These are phyloP conservation scores for Aspergillus caelatus DNA, from an alignment of 2,329 filamentous ascomycete genomes.

Conservation along the genomic window DNA sequence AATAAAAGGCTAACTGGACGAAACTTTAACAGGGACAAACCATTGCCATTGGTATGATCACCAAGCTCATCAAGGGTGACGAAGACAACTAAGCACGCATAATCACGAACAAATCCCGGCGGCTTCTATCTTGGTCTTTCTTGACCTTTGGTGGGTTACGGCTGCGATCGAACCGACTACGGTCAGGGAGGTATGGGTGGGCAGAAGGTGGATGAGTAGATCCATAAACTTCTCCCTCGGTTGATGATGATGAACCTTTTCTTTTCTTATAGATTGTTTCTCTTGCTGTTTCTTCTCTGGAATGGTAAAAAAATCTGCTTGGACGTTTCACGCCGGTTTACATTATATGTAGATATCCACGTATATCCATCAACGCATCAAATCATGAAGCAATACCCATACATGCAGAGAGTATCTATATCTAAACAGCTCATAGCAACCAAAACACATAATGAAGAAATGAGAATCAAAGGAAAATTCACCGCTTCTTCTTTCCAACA, in stretches of 20 bases:
- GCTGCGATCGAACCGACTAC: conserved; percentile 7
- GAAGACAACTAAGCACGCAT: conserved; percentile 27
- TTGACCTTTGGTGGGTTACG: not conserved
- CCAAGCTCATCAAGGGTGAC: conserved; percentile 67
- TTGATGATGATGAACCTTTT: conserved; percentile 39
- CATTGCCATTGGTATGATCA: conserved; percentile 99
- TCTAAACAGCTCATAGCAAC: not conserved
- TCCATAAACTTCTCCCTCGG: conserved; percentile 25
- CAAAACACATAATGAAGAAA: conserved; percentile 9
- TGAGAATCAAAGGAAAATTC: conserved; percentile 15
- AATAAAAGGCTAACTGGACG: conserved; percentile 24
- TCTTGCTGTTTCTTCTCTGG: conserved; percentile 17
- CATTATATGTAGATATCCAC: conserved; percentile 1
- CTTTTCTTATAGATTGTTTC: conserved; percentile 29
- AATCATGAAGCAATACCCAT: conserved; percentile 7
- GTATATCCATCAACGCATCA: conserved; percentile 2
- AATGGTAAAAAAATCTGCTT: conserved; percentile 24
- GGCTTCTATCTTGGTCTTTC: conserved; percentile 7
- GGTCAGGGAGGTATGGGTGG: conserved; percentile 21
- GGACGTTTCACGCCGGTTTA: conserved; percentile 4
- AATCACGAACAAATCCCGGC: conserved; percentile 5
- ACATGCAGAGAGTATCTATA: conserved; percentile 11
- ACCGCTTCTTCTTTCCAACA: conserved; percentile 66
- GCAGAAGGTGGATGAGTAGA: conserved; percentile 28
- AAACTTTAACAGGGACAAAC: conserved; percentile 77